Evolutionary conservation across 805 yeast genomes (phyloP).

Genomic region (Kodamaea laetipori): DNA sequence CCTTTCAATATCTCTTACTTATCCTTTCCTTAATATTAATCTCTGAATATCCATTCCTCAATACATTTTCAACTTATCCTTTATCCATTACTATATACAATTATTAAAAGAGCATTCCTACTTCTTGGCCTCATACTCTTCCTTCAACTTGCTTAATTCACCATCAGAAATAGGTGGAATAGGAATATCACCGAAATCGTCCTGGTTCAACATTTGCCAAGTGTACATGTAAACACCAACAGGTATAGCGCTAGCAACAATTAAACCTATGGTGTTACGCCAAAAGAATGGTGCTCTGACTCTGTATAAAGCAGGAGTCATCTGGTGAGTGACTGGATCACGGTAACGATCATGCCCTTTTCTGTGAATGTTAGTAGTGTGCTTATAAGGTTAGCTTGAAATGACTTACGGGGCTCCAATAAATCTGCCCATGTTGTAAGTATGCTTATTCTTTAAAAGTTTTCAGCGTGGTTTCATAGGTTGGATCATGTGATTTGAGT

Average conservation of each 20-base stretch:
- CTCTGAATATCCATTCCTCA: too few relatives aligned
- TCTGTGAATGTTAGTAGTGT: constrained; percentile 24
- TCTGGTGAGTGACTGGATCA: constrained; percentile 72
- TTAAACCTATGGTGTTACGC: constrained; percentile 68
- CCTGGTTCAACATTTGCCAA: constrained; percentile 64
- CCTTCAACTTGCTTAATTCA: constrained; percentile 69
- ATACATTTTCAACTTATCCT: too few relatives aligned
- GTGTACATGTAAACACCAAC: constrained; percentile 67
- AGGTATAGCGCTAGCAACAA: constrained; percentile 62
- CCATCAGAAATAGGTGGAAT: constrained; percentile 87
- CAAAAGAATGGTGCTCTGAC: constrained; percentile 87
- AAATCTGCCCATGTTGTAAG: constrained; percentile 17
- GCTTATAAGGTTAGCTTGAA: neutral
- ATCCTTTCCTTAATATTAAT: too few relatives aligned
- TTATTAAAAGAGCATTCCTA: neutral
- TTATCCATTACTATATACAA: constrained; percentile 7
- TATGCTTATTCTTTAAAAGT: constrained; percentile 1
- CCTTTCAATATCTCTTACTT: too few relatives aligned
- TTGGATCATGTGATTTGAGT: neutral
- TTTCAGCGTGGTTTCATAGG: neutral
- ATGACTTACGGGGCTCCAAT: constrained; percentile 22
- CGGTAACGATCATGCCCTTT: constrained; percentile 47
- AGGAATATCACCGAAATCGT: constrained; percentile 89
- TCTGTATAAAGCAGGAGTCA: constrained; percentile 92
- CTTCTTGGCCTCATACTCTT: constrained; percentile 60